phyloP scores from a whole-genome alignment of 2,329 filamentous ascomycete species.

The Cercospora zeina region DNA sequence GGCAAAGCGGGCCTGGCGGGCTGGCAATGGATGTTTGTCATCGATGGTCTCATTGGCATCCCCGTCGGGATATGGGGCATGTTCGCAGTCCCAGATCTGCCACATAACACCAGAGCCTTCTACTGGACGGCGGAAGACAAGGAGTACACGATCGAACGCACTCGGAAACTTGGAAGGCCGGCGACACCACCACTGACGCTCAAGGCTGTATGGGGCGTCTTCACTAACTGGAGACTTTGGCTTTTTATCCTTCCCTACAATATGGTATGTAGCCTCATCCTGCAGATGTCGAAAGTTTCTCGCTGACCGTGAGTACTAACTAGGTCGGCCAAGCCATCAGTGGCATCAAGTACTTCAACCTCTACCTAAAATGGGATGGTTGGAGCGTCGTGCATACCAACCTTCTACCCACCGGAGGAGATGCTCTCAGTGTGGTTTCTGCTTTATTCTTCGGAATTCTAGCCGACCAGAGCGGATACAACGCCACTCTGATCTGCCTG shows the following conservation, averaged over 20 bases:
- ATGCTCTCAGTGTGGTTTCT: slow-evolving; percentile 22
- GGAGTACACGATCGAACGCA: slow-evolving; percentile 19
- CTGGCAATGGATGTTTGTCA: slow-evolving; percentile 48
- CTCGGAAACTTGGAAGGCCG: slow-evolving; percentile 15
- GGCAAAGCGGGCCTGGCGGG: slow-evolving; percentile 33
- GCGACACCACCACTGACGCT: slow-evolving; percentile 19
- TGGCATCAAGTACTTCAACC: slow-evolving; percentile 24
- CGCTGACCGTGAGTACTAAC: background rate
- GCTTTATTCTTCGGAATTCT: slow-evolving; percentile 20
- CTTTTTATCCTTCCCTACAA: slow-evolving; percentile 19
- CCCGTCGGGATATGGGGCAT: slow-evolving; percentile 55
- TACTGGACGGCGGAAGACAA: slow-evolving; percentile 43
- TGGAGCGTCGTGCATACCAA: slow-evolving; percentile 25
- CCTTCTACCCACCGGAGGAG: slow-evolving; percentile 17
- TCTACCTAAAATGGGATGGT: slow-evolving; percentile 23
- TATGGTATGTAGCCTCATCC: background rate
- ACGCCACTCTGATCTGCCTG: slow-evolving; percentile 15
- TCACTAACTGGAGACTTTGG: slow-evolving; percentile 24
- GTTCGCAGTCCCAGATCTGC: slow-evolving; percentile 52
- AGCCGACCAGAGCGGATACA: slow-evolving; percentile 18
- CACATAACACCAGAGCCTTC: slow-evolving; percentile 52
- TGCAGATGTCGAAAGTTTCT: background rate
- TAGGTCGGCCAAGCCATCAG: slow-evolving; percentile 18
- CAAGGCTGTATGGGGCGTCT: slow-evolving; percentile 9
- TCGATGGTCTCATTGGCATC: slow-evolving; percentile 57